Conservation (phyloP, 768 basidiomycete species). For the Rhizopogon salebrosus region DNA sequence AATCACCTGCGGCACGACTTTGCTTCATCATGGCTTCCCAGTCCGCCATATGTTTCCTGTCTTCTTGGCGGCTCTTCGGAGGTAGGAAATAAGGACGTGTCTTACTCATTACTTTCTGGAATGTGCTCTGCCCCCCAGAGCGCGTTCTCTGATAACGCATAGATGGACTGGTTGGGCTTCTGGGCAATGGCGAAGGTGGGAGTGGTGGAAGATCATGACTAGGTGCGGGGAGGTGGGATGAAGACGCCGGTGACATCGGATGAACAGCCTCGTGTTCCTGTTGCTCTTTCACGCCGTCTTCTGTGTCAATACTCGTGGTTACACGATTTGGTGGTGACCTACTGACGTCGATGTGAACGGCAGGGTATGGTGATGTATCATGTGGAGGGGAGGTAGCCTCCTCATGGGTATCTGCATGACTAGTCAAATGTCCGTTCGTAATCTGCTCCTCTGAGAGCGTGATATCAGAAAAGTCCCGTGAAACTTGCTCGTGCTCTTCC, state of each 20-base stretch:
- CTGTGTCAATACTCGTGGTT: constrained; percentile 9
- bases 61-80: constrained; percentile 73
- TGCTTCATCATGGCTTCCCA: constrained; percentile 88
- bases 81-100: constrained; percentile 85
- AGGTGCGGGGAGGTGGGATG: neutral
- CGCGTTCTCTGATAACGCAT: constrained; percentile 39
- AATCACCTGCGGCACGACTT: constrained; percentile 67
- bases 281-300: neutral
- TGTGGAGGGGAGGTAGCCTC: constrained; percentile 3
- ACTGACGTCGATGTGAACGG: constrained; percentile 41
- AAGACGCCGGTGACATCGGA: neutral
- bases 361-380: constrained; percentile 28
- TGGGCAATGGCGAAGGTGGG: constrained; percentile 23
- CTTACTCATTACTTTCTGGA: constrained; percentile 78
- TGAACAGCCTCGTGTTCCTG: neutral
- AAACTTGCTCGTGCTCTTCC: constrained; percentile 6
- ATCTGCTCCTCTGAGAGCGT: constrained; percentile 17
- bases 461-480: constrained; percentile 17
- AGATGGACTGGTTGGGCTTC: constrained; percentile 11
- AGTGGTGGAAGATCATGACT: constrained; percentile 15
- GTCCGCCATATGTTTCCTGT: constrained; percentile 76
- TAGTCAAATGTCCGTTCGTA: neutral
- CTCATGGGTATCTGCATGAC: neutral
- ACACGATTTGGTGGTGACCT: constrained; percentile 28
- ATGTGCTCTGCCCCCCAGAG: constrained; percentile 59